Evolutionary conservation across 2,329 filamentous ascomycete genomes (phyloP).

Genomic region (Fusarium camptoceras): DNA sequence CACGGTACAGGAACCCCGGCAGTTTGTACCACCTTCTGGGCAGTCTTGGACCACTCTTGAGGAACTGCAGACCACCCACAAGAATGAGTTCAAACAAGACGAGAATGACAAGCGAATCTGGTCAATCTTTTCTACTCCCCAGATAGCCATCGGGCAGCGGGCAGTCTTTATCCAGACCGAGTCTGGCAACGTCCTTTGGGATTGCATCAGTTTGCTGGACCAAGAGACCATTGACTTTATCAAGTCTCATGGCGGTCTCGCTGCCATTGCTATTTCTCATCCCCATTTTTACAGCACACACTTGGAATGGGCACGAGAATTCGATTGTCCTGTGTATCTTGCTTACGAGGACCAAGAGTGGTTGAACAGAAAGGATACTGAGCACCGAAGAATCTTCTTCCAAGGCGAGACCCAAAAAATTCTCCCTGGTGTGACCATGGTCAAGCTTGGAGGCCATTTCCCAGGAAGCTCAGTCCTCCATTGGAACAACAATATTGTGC

Average conservation of each 20-base stretch:
- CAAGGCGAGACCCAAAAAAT: background rate
- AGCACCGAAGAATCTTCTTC: background rate
- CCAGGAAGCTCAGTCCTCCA: background rate
- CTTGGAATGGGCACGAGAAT: background rate
- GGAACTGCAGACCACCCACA: background rate
- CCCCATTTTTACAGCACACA: background rate
- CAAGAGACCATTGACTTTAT: background rate
- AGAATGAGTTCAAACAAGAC: background rate
- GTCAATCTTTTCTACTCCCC: background rate
- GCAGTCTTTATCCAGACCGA: background rate
- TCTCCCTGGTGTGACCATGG: background rate
- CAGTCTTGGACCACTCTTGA: background rate
- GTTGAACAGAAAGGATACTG: background rate
- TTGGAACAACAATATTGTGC: background rate
- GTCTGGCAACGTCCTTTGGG: background rate
- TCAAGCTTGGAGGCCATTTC: background rate
- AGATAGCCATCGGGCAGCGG: background rate
- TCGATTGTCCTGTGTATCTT: background rate
- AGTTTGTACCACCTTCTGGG: background rate
- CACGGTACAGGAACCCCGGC: background rate
- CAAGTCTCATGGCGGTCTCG: background rate
- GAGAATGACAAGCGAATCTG: background rate
- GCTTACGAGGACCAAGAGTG: background rate
- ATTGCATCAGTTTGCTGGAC: background rate
- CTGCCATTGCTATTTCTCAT: background rate